Conservation (phyloP, 228 moss, liverwort and hornwort species). For the Sphagnum magellanicum region DNA sequence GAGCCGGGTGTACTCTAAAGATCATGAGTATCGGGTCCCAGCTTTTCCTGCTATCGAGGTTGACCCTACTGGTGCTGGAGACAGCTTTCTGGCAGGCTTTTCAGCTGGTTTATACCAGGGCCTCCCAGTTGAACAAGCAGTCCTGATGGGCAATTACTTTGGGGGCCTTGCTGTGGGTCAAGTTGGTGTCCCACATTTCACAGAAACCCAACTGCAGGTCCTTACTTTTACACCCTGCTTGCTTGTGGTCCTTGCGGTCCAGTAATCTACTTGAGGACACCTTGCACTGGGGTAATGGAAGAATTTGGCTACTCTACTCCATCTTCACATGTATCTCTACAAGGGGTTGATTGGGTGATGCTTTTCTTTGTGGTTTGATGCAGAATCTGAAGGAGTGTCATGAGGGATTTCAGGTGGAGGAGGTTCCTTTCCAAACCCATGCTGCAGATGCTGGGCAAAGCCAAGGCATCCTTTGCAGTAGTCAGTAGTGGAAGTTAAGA, state of each 20-base stretch:
- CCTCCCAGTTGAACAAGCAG: slow-evolving; percentile 76
- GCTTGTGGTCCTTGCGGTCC: too few relatives aligned
- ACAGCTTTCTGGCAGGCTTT: slow-evolving; percentile 94
- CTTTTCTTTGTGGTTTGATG: slow-evolving; percentile 2
- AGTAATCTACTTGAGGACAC: too few relatives aligned
- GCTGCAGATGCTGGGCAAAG: not conserved
- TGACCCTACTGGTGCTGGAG: slow-evolving; percentile 95
- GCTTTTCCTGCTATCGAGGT: slow-evolving; percentile 80
- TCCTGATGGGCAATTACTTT: slow-evolving; percentile 92
- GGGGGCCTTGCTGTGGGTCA: slow-evolving; percentile 87
- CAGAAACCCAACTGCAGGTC: slow-evolving; percentile 72
- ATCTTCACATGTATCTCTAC: too few relatives aligned
- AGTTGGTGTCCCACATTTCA: slow-evolving; percentile 83
- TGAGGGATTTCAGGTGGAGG: slow-evolving; percentile 34
- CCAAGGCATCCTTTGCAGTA: slow-evolving; percentile 17
- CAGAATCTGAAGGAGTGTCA: slow-evolving; percentile 19
- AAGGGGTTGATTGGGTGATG: too few relatives aligned
- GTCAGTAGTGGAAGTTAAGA: too few relatives aligned
- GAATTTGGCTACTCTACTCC: too few relatives aligned
- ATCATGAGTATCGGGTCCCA: slow-evolving; percentile 72
- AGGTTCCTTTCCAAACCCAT: slow-evolving; percentile 19
- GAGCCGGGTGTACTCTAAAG: slow-evolving; percentile 69
- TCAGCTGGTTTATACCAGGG: slow-evolving; percentile 85
- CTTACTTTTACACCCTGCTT: not conserved
- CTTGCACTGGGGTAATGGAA: too few relatives aligned